Evolutionary conservation across 192 early-diverging fungal genomes (phyloP), one percentile per base, ranked within the genome.

Genomic region (Gonapodya sp.): DNA sequence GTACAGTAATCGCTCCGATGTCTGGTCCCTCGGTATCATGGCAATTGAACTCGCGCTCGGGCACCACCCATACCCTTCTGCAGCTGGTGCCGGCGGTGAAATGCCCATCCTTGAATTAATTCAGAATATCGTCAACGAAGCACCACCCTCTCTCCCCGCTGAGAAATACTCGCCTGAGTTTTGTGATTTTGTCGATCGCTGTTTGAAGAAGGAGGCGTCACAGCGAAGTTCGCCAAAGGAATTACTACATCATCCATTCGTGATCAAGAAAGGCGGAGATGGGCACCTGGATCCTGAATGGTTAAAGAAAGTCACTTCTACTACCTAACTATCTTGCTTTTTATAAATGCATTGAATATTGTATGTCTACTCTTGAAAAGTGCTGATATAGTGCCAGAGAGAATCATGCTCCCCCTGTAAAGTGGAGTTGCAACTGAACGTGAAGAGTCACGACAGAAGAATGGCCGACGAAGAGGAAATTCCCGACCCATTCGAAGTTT

Each of bases 101-200:
- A 8, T 77, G 75, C 34, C 75, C 18, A 77, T 94, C 2, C 95
- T 99, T 85, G 98, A 99, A 84, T 87, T 99, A 31, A 85, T 99
- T 78, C 92, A 96, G 81, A 95, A 93, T 82, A 98, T 99, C 80
- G 93, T 94, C 0, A 93, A 95, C 79, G 92, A 95, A 82, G 94
- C 95, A 0, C 92, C 94, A 24, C 96, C 96, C 18, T 85, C 88
- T 72, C 86, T 96, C 77, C 88, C 89, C 36, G 83, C 88, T n/a
- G 91, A 92, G 14, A 81, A 88, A 86, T 83, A 86, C 83, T 91
- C 94, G 16, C 82, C 82, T 2, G 90, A 91, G 35, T 89, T 99
- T 79, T 91, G 93, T 78, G 92, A 93, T 37, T 91, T 99, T 82
- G 87, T 97, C 46, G 46, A 64, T 64, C 36, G 85, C 86, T 36